Evolutionary conservation across 139 green algal species (phyloP), one percentile per base, ranked within the genome.

Genomic region (Chlorella sp.): DNA sequence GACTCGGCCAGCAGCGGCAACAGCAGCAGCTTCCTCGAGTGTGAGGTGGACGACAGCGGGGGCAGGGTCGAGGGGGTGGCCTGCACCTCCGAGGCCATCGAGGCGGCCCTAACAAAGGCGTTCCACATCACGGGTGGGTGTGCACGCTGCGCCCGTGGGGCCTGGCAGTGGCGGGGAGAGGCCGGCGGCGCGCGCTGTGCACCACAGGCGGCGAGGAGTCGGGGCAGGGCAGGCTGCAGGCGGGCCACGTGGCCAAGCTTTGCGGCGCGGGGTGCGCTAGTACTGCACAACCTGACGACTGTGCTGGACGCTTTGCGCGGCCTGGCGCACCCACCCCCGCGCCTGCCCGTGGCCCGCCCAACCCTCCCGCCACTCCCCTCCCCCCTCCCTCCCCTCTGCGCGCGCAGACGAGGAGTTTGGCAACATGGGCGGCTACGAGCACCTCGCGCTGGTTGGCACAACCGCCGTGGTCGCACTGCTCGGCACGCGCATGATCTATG

Each of bases 381-480:
- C 56, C 40, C 23, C 29, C 40, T 42, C 23, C 29, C 9, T 42
- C n/a, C n/a, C 42, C 14, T 58, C 1, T 5, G 29, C 3, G 21
- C 33, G 19, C 62, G 46, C 72, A 62, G 81, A 92, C 73, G 80
- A 84, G 56, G 87, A 92, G 79, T 92, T 90, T 82, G 85, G 79
- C 41, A 82, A 81, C 51, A 42, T 81, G 55, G 68, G 74, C 42
- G 80, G 87, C 68, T 74, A 85, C 33, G 79, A 80, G 53, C 73
- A 81, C 69, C 51, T 84, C 41, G 82, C 88, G 14, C 77, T 89
- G 21, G 87, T 95, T 25, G 94, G 94, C 33, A 94, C 88, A 8
- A 98, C 94, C 0, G 92, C 94, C 9, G 90, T 98, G 42, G 91
- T 95, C 33, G 85, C 90, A 5, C 82, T 98, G 36, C 74, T 95